phyloP scores from a whole-genome alignment of 371 early-diverging fungal species.

The Scutellospora calospora region DNA sequence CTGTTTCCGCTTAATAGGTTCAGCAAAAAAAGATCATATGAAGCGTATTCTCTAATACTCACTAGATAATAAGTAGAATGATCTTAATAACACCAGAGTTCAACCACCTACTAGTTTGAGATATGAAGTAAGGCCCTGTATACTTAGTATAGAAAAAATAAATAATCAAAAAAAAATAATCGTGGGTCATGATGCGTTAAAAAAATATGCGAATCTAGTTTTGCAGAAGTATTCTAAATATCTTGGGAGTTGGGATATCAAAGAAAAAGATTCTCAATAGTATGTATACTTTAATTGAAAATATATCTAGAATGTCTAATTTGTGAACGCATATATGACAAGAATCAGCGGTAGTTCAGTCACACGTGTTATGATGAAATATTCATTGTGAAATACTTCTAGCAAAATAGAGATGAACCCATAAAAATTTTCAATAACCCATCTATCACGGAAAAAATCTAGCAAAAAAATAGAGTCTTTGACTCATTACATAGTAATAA shows the following conservation, averaged over 20 bases:
- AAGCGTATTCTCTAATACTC: too few species aligned
- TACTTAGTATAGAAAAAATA: conserved; percentile 16
- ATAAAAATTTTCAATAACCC: too few species aligned
- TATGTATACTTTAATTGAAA: too few species aligned
- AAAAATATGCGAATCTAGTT: conserved; percentile 22
- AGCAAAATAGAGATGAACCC: too few species aligned
- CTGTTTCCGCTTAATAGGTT: not conserved
- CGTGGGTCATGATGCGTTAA: too few species aligned
- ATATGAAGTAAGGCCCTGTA: conserved; percentile 17
- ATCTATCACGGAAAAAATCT: too few species aligned
- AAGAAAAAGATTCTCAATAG: not conserved
- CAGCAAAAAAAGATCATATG: too few species aligned
- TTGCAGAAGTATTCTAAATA: conserved; percentile 30
- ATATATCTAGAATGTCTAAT: not conserved
- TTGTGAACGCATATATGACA: not conserved
- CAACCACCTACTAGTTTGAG: conserved; percentile 5
- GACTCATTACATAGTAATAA: too few species aligned
- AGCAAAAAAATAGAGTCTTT: too few species aligned
- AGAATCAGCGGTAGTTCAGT: conserved; percentile 23
- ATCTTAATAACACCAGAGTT: conserved; percentile 30
- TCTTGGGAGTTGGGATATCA: conserved; percentile 2
- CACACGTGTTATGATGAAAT: not conserved
- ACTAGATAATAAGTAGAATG: not conserved
- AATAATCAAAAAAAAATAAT: too few species aligned
- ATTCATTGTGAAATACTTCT: not conserved